phyloP scores from a whole-genome alignment of 768 basidiomycete genomes.

The Mycena maculata region DNA sequence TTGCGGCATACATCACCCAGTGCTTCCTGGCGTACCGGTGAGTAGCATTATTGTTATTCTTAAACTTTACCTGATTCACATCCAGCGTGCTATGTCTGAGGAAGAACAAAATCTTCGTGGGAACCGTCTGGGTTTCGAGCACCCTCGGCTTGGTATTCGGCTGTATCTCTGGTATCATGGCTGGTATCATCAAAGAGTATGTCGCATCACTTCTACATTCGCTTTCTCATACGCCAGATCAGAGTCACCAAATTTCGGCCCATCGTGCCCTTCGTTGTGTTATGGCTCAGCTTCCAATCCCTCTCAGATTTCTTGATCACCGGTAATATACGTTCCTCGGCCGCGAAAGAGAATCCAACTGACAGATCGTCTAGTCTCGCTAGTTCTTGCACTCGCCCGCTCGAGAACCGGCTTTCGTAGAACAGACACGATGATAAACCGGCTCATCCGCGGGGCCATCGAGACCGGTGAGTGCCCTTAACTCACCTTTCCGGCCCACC shows the following conservation, averaged over 20 bases:
- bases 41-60: constrained; percentile 20
- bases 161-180: constrained; percentile 54
- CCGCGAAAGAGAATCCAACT: neutral
- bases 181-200: constrained; percentile 55
- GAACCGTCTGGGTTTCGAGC: constrained; percentile 51
- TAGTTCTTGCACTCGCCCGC: constrained; percentile 49
- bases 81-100: constrained; percentile 51
- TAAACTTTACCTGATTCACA: constrained; percentile 4
- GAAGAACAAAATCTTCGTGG: constrained; percentile 48
- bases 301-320: constrained; percentile 58
- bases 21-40: constrained; percentile 59
- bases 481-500: neutral
- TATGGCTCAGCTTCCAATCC: constrained; percentile 62
- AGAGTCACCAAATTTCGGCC: constrained; percentile 57
- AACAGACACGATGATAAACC: constrained; percentile 65
- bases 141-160: constrained; percentile 57
- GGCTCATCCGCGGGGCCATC: constrained; percentile 64
- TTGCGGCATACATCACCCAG: constrained; percentile 64
- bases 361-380: constrained; percentile 33
- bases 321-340: constrained; percentile 44
- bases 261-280: constrained; percentile 55
- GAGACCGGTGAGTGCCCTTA: constrained; percentile 57
- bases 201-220: constrained; percentile 30
- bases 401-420: constrained; percentile 63
- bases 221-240: neutral